phyloP scores from a whole-genome alignment of 495 filamentous ascomycete species.

The Geoglossum glabrum region DNA sequence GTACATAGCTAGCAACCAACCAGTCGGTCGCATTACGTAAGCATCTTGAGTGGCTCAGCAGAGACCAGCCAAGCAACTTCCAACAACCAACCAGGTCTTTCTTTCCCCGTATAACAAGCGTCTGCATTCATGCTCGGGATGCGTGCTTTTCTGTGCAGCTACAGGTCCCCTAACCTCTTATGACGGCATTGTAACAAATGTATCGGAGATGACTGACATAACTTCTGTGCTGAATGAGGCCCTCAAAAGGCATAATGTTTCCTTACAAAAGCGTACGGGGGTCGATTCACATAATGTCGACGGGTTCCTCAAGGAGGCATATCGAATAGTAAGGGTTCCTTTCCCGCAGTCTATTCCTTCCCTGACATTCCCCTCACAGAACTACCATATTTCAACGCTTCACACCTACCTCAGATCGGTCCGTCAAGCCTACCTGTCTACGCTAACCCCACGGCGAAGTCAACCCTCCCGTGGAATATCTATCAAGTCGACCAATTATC shows the following conservation, averaged over 20 bases:
- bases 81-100: no score
- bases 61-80: no score
- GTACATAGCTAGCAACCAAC: no score
- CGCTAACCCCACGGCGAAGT: slow-evolving; percentile 22
- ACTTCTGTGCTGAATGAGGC: slow-evolving; percentile 51
- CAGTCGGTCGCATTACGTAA: no score
- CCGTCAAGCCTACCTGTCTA: slow-evolving; percentile 81
- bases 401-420: slow-evolving; percentile 58
- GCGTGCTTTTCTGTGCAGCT: background rate
- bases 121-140: no score
- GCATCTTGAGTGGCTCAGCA: no score
- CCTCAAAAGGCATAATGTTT: slow-evolving; percentile 35
- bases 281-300: slow-evolving; percentile 36
- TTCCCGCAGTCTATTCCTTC: background rate
- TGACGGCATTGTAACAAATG: background rate
- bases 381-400: slow-evolving; percentile 63
- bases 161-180: no score
- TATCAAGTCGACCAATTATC: background rate
- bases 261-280: slow-evolving; percentile 20
- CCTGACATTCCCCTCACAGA: slow-evolving; percentile 30
- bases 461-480: background rate
- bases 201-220: slow-evolving; percentile 39
- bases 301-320: slow-evolving; percentile 88
- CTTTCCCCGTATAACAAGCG: background rate
- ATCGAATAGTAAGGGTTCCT: slow-evolving; percentile 52